Percentiles rank a stretch among this genome's conserved stretches.
phyloP scores from a whole-genome alignment of 371 early-diverging fungal genomes.

The Apophysomyces variabilis region DNA sequence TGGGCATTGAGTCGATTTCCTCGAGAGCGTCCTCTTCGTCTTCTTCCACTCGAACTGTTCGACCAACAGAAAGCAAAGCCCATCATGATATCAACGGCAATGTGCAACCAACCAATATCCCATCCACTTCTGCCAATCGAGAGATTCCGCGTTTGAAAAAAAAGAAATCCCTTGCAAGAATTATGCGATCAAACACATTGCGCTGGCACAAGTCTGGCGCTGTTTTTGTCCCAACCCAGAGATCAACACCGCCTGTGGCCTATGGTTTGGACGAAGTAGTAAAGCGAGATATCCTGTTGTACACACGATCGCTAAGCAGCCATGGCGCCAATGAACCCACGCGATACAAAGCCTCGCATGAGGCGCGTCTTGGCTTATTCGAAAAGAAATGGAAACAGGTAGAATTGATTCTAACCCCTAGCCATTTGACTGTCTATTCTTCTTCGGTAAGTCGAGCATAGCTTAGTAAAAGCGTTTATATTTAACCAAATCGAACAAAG shows the following conservation, averaged over 20 bases:
- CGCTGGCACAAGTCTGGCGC: constrained; percentile 35
- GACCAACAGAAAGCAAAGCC: neutral
- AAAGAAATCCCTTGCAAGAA: constrained; percentile 2
- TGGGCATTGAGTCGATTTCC: neutral
- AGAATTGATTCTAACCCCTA: constrained; percentile 29
- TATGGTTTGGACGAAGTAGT: constrained; percentile 11
- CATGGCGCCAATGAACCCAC: constrained; percentile 26
- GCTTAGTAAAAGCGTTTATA: neutral
- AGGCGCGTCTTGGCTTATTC: constrained; percentile 22
- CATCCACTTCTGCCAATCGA: neutral
- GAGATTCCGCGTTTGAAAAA: neutral
- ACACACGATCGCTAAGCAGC: constrained; percentile 25
- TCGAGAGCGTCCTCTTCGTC: neutral
- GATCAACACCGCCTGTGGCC: constrained; percentile 6
- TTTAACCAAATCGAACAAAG: constrained; percentile 16
- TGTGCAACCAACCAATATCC: neutral
- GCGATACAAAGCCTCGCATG: constrained; percentile 36
- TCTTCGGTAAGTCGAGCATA: constrained; percentile 32
- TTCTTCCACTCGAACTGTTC: constrained; percentile 4
- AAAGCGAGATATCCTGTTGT: constrained; percentile 36
- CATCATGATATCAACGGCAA: neutral
- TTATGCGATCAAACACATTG: constrained; percentile 5
- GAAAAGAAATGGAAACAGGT: constrained; percentile 44
- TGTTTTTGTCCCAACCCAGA: constrained; percentile 24
- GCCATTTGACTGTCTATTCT: constrained; percentile 25